A percentile compares a stretch with the other conserved stretches of the same genome.
Conservation (phyloP, 352 stramenopile species). For the Pythium brachiatum region DNA sequence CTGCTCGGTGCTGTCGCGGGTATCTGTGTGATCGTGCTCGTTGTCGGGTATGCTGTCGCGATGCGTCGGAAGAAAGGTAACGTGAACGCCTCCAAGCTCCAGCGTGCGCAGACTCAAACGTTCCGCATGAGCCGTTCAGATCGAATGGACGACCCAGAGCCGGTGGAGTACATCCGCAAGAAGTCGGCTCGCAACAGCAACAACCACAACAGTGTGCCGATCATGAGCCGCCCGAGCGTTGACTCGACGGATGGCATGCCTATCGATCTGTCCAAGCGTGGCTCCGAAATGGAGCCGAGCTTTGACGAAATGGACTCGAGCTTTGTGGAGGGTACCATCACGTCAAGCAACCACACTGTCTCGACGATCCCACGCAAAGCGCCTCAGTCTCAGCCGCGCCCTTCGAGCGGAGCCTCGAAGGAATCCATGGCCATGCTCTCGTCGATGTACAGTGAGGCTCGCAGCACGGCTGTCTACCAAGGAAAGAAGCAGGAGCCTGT, state of each 20-base stretch:
- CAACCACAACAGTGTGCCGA: slow-evolving; percentile 17
- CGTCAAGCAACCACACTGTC: slow-evolving; percentile 20
- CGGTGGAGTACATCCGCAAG: slow-evolving; percentile 20
- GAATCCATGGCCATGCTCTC: slow-evolving; percentile 38
- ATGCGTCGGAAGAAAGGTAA: slow-evolving; percentile 24
- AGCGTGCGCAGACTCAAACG: slow-evolving; percentile 11
- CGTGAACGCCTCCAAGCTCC: not conserved
- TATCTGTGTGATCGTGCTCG: slow-evolving; percentile 17
- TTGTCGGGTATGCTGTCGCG: slow-evolving; percentile 21
- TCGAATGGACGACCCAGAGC: slow-evolving; percentile 24
- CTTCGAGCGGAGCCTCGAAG: slow-evolving; percentile 1
- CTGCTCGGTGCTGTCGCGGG: slow-evolving; percentile 16
- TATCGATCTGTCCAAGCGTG: slow-evolving; percentile 20
- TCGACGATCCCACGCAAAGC: not conserved
- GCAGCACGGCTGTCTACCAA: slow-evolving; percentile 12
- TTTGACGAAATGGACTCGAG: slow-evolving; percentile 25
- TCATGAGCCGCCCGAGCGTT: slow-evolving; percentile 21
- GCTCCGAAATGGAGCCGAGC: slow-evolving; percentile 20
- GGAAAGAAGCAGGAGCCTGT: slow-evolving; percentile 30
- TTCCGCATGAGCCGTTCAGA: slow-evolving; percentile 16
- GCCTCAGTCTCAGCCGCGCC: not conserved
- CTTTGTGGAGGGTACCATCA: slow-evolving; percentile 24
- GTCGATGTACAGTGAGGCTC: slow-evolving; percentile 35
- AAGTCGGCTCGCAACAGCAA: slow-evolving; percentile 21
- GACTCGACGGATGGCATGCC: slow-evolving; percentile 20